A percentile compares a stretch with the other conserved stretches of the same genome.
phyloP scores from a whole-genome alignment of 2,329 filamentous ascomycete species.

The Alternaria alternata region DNA sequence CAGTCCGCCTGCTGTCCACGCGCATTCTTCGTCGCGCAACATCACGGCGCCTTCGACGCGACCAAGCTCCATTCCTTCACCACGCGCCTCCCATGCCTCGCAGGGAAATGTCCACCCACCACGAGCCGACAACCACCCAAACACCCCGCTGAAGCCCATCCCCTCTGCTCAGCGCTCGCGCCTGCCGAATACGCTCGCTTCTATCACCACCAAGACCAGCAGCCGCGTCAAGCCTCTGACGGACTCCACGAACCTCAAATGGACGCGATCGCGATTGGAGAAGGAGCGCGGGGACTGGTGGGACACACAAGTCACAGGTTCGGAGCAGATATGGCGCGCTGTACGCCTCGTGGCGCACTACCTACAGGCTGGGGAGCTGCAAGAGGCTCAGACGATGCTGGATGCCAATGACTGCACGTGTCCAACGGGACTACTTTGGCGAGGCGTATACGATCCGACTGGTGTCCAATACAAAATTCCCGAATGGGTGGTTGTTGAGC shows the following conservation, averaged over 20 bases:
- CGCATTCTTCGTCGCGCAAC: slow-evolving; percentile 37
- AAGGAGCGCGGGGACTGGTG: slow-evolving; percentile 84
- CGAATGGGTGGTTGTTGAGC: slow-evolving; percentile 57
- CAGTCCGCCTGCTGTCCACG: slow-evolving; percentile 11
- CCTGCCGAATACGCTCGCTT: slow-evolving; percentile 39
- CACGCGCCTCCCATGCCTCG: slow-evolving; percentile 32
- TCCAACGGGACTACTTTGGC: slow-evolving; percentile 53
- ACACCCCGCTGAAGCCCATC: slow-evolving; percentile 37
- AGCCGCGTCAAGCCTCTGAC: slow-evolving; percentile 33
- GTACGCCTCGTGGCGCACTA: slow-evolving; percentile 73
- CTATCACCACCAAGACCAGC: slow-evolving; percentile 26
- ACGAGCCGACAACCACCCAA: slow-evolving; percentile 30
- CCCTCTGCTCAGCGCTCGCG: slow-evolving; percentile 35
- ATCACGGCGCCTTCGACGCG: slow-evolving; percentile 39
- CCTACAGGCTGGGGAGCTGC: slow-evolving; percentile 63
- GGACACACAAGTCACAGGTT: slow-evolving; percentile 83
- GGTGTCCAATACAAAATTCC: slow-evolving; percentile 56
- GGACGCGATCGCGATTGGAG: slow-evolving; percentile 70
- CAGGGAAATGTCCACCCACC: slow-evolving; percentile 16
- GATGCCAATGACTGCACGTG: slow-evolving; percentile 71
- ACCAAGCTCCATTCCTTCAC: slow-evolving; percentile 25
- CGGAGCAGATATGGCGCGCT: slow-evolving; percentile 80
- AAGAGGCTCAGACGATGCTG: slow-evolving; percentile 77
- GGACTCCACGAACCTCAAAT: slow-evolving; percentile 29
- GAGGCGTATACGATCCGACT: slow-evolving; percentile 55